Evolutionary conservation across 805 yeast genomes (phyloP).

Genomic region (Yarrowia porcina): DNA sequence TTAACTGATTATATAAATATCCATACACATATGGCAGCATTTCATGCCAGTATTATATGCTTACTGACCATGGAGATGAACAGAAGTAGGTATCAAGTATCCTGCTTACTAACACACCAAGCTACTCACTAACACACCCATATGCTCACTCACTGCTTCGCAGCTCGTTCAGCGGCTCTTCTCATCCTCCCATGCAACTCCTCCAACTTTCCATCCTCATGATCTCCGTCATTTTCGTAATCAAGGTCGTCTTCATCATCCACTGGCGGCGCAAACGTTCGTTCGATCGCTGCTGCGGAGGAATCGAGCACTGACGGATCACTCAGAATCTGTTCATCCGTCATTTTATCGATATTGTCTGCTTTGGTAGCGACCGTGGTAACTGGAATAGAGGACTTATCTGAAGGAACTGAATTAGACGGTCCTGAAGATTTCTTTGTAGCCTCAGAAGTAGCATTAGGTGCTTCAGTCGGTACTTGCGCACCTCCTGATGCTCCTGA

Average conservation of each 20-base stretch:
- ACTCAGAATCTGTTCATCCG: slow-evolving; percentile 17
- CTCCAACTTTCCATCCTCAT: slow-evolving; percentile 1
- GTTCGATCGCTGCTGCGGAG: slow-evolving; percentile 7
- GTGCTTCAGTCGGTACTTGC: no score
- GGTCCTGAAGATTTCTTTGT: no score
- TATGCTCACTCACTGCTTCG: background rate
- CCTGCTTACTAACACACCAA: no score
- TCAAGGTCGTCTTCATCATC: slow-evolving; percentile 18
- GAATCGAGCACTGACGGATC: background rate
- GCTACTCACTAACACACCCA: no score
- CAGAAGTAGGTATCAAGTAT: no score
- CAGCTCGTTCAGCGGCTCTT: background rate
- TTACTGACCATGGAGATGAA: no score
- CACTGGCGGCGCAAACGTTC: slow-evolving; percentile 16
- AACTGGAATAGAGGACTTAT: no score
- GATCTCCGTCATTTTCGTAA: background rate
- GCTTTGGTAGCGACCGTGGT: background rate
- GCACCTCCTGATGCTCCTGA: no score
- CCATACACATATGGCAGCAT: background rate
- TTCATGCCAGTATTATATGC: no score
- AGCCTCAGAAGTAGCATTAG: no score
- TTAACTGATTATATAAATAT: background rate
- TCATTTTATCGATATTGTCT: background rate
- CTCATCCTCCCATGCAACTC: background rate
- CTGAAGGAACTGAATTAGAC: no score